Percentiles rank a stretch among this genome's conserved stretches.
Evolutionary conservation across 768 basidiomycete genomes (phyloP).

Genomic region (Exidia glandulosa): DNA sequence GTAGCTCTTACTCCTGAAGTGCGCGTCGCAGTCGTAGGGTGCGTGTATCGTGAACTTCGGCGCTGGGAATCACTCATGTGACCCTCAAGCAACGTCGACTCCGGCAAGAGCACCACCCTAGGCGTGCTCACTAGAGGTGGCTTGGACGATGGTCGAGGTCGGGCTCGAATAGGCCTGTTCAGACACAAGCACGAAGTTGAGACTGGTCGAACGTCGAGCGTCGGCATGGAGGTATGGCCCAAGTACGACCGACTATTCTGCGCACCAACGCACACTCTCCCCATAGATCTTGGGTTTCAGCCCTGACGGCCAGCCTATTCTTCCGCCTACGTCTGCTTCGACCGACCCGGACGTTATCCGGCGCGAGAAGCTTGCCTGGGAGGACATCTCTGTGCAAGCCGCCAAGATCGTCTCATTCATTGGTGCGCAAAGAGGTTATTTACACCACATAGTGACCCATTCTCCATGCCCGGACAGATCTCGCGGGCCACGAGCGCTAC

Average conservation of each 20-base stretch:
- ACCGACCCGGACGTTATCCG: slow-evolving; percentile 54
- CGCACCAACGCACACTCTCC: neutral
- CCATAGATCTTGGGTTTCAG: slow-evolving; percentile 79
- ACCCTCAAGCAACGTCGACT: slow-evolving; percentile 27
- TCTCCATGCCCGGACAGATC: slow-evolving; percentile 35
- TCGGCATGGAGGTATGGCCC: slow-evolving; percentile 82
- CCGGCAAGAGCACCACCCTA: slow-evolving; percentile 88
- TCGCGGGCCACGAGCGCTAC: slow-evolving; percentile 93
- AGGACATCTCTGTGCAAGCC: slow-evolving; percentile 79
- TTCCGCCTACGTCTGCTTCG: slow-evolving; percentile 50
- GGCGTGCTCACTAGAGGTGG: slow-evolving; percentile 91
- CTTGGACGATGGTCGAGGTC: slow-evolving; percentile 72
- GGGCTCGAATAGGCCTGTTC: slow-evolving; percentile 80
- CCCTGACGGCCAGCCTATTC: slow-evolving; percentile 62
- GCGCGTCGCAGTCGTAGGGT: slow-evolving; percentile 91
- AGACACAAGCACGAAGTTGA: slow-evolving; percentile 97
- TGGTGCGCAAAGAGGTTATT: slow-evolving; percentile 29
- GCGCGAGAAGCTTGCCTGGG: slow-evolving; percentile 88
- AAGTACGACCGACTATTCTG: neutral
- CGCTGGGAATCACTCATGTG: neutral
- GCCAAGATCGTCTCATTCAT: slow-evolving; percentile 94
- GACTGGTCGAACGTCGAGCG: slow-evolving; percentile 87
- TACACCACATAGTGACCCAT: neutral
- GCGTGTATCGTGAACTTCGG: slow-evolving; percentile 44
- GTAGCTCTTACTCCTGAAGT: slow-evolving; percentile 82